phyloP scores from a whole-genome alignment of 768 basidiomycete genomes.

The Hebeloma cylindrosporum region DNA sequence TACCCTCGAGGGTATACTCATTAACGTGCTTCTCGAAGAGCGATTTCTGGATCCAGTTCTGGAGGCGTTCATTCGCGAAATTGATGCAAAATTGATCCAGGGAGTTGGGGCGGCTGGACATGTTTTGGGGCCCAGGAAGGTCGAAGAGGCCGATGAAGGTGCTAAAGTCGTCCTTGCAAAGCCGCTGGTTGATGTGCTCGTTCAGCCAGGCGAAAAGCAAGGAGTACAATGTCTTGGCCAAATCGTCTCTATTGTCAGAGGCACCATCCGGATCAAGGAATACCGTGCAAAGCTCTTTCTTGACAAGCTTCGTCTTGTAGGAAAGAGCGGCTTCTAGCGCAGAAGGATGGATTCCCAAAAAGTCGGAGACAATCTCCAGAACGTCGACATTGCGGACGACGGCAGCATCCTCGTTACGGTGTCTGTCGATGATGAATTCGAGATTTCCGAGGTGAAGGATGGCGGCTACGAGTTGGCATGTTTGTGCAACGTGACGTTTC shows the following conservation, averaged over 20 bases:
- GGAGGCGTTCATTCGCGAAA: slow-evolving; percentile 91
- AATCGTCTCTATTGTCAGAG: slow-evolving; percentile 89
- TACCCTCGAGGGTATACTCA: slow-evolving; percentile 84
- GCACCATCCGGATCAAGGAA: slow-evolving; percentile 95
- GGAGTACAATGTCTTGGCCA: slow-evolving; percentile 91
- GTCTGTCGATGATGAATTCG: slow-evolving; percentile 83
- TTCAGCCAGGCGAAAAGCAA: slow-evolving; percentile 96
- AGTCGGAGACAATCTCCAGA: slow-evolving; percentile 84
- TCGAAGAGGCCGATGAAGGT: slow-evolving; percentile 95
- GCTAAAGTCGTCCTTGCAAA: slow-evolving; percentile 90
- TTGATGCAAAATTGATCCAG: slow-evolving; percentile 97
- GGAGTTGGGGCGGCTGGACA: slow-evolving; percentile 84
- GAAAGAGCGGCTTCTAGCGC: slow-evolving; percentile 80
- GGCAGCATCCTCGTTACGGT: slow-evolving; percentile 88
- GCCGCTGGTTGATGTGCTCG: slow-evolving; percentile 92
- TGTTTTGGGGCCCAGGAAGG: slow-evolving; percentile 90
- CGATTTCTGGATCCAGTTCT: slow-evolving; percentile 75
- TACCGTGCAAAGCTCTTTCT: slow-evolving; percentile 96
- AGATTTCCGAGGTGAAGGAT: slow-evolving; percentile 97
- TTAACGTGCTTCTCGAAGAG: slow-evolving; percentile 80
- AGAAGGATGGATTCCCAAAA: slow-evolving; percentile 76
- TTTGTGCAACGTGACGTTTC: slow-evolving; percentile 92
- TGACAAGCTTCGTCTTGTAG: slow-evolving; percentile 89
- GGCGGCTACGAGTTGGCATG: slow-evolving; percentile 91
- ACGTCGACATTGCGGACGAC: slow-evolving; percentile 85